Evolutionary conservation across 2,329 filamentous ascomycete genomes (phyloP).

Genomic region (Nigrospora sphaerica): DNA sequence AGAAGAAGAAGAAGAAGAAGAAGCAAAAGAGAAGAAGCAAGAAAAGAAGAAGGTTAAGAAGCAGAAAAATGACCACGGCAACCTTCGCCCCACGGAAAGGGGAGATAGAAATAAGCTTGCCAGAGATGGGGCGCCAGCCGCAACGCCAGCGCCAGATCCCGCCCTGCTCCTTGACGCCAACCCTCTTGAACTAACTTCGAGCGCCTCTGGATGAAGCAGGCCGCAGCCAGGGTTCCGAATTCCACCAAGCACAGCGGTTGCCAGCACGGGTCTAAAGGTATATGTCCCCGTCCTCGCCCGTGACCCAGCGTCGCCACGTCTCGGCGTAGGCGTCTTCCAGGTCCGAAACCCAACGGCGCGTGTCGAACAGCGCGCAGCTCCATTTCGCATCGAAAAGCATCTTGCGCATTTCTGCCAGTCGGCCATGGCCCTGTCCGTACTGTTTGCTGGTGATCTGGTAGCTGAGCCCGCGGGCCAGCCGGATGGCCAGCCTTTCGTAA

Average conservation of each 20-base stretch:
- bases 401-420: slow-evolving; percentile 71
- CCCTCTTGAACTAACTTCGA: no score
- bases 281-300: slow-evolving; percentile 84
- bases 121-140: background rate
- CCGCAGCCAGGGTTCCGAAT: no score
- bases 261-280: slow-evolving; percentile 46
- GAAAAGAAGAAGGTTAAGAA: no score
- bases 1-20: no score
- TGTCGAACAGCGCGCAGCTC: slow-evolving; percentile 86
- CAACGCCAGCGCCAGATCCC: no score
- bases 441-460: slow-evolving; percentile 43
- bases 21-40: no score
- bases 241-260: no score
- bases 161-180: no score
- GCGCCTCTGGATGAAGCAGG: no score
- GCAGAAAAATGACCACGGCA: background rate
- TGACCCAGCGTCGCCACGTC: slow-evolving; percentile 84
- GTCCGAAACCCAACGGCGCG: slow-evolving; percentile 81
- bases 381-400: slow-evolving; percentile 79
- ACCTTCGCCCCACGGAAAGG: background rate
- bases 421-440: slow-evolving; percentile 53
- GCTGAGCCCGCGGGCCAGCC: slow-evolving; percentile 54
- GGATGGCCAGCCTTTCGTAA: slow-evolving; percentile 74
- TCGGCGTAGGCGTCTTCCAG: slow-evolving; percentile 82
- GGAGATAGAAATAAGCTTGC: background rate